Evolutionary conservation across 148 eudicot species (phyloP).

Genomic region (Camellia sinensis): DNA sequence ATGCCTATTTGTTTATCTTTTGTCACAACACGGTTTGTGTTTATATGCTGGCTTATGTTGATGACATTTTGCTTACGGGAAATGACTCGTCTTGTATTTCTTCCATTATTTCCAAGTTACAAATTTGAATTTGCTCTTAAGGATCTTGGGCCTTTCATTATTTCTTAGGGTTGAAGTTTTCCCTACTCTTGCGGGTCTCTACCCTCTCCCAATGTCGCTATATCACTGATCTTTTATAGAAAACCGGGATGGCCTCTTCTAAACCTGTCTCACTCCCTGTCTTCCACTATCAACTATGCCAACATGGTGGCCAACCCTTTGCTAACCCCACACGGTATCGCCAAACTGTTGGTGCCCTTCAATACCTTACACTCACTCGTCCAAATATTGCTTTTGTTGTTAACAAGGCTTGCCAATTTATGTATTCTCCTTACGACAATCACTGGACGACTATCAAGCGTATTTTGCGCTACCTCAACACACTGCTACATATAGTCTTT

Average conservation of each 20-base stretch:
- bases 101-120: not conserved
- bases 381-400: not conserved
- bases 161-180: slow-evolving; percentile 1
- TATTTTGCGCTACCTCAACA: not conserved
- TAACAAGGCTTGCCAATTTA: slow-evolving; percentile 2
- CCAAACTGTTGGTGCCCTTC: not conserved
- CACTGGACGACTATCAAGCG: not conserved
- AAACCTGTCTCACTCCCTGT: slow-evolving; percentile 1
- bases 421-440: not conserved
- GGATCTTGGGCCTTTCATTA: not conserved
- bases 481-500: not conserved
- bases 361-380: not conserved
- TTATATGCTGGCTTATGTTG: not conserved
- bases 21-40: not conserved
- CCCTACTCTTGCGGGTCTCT: not conserved
- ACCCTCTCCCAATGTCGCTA: not conserved
- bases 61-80: slow-evolving; percentile 1
- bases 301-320: not conserved
- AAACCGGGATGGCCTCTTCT: not conserved
- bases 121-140: not conserved
- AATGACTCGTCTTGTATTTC: not conserved
- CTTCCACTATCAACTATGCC: not conserved
- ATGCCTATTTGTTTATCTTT: not conserved
- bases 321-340: not conserved
- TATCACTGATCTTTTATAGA: not conserved